Evolutionary conservation across 805 yeast genomes (phyloP).

Genomic region (Saturnispora sekii): DNA sequence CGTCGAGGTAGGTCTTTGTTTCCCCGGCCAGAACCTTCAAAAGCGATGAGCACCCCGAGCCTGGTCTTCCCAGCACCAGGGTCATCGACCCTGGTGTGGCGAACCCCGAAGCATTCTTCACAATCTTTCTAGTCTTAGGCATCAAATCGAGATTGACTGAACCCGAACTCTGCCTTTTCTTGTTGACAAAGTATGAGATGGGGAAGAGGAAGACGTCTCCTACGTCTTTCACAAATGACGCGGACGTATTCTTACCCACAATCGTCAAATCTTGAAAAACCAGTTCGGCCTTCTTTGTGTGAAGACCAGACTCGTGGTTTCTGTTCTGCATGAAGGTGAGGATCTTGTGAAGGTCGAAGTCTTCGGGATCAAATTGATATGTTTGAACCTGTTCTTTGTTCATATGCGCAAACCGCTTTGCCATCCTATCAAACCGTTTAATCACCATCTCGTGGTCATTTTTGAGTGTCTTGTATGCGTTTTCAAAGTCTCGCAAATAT

Average conservation of each 20-base stretch:
- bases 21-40: slow-evolving; percentile 40
- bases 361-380: slow-evolving; percentile 17
- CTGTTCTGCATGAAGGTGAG: slow-evolving; percentile 30
- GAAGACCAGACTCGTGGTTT: slow-evolving; percentile 36
- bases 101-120: slow-evolving; percentile 17
- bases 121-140: slow-evolving; percentile 19
- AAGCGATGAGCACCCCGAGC: slow-evolving; percentile 56
- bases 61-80: slow-evolving; percentile 47
- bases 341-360: slow-evolving; percentile 32
- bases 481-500: slow-evolving; percentile 3
- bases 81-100: slow-evolving; percentile 45
- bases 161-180: neutral
- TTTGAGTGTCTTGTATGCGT: neutral
- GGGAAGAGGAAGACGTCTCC: slow-evolving; percentile 31
- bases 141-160: slow-evolving; percentile 8
- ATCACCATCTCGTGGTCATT: neutral
- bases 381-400: slow-evolving; percentile 15
- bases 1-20: slow-evolving; percentile 28
- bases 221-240: slow-evolving; percentile 35
- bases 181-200: slow-evolving; percentile 8
- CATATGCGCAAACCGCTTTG: slow-evolving; percentile 15
- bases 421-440: slow-evolving; percentile 13
- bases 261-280: slow-evolving; percentile 33
- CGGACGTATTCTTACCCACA: slow-evolving; percentile 38
- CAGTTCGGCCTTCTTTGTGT: slow-evolving; percentile 33